A percentile compares a stretch with the other conserved stretches of the same genome.
phyloP scores from a whole-genome alignment of 1,284 basidiomycete species.

The Mrakiaceae sp. region DNA sequence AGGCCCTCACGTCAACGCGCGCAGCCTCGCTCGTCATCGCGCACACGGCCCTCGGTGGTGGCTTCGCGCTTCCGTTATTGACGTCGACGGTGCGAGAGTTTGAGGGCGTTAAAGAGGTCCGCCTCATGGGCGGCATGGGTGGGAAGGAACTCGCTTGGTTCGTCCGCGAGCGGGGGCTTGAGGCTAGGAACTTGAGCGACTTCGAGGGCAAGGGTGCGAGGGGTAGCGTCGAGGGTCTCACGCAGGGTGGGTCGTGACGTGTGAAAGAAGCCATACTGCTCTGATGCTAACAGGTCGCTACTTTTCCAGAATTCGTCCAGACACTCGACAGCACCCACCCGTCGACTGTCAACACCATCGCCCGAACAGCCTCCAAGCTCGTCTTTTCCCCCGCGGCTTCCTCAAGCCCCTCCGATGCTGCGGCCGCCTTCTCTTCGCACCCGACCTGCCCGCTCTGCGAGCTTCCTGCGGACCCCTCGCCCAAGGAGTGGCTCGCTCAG shows the following conservation, averaged over 20 bases:
- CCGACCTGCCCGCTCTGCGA: constrained; percentile 55
- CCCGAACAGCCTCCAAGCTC: constrained; percentile 69
- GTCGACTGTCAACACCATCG: constrained; percentile 77
- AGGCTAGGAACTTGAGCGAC: constrained; percentile 41
- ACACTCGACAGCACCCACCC: constrained; percentile 72
- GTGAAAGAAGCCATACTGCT: neutral
- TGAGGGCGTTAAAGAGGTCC: constrained; percentile 44
- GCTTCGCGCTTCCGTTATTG: constrained; percentile 16
- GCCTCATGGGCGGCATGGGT: constrained; percentile 62
- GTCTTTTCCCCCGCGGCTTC: constrained; percentile 44
- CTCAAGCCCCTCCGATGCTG: neutral
- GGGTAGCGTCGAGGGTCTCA: constrained; percentile 26
- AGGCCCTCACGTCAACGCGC: constrained; percentile 6
- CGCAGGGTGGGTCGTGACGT: constrained; percentile 7
- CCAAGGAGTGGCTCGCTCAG: constrained; percentile 58
- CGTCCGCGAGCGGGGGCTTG: constrained; percentile 49
- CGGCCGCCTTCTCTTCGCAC: constrained; percentile 17
- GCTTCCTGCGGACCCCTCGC: constrained; percentile 54
- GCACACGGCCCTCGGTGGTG: constrained; percentile 5
- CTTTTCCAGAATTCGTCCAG: constrained; percentile 58
- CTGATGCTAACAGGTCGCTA: neutral
- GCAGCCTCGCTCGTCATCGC: constrained; percentile 11
- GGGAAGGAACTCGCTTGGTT: constrained; percentile 56
- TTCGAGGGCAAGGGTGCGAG: constrained; percentile 31
- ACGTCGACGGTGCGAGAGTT: constrained; percentile 6